Evolutionary conservation across 495 filamentous ascomycete species (phyloP), one percentile per base, ranked within the genome.

Genomic region (Hyaloscypha variabilis): DNA sequence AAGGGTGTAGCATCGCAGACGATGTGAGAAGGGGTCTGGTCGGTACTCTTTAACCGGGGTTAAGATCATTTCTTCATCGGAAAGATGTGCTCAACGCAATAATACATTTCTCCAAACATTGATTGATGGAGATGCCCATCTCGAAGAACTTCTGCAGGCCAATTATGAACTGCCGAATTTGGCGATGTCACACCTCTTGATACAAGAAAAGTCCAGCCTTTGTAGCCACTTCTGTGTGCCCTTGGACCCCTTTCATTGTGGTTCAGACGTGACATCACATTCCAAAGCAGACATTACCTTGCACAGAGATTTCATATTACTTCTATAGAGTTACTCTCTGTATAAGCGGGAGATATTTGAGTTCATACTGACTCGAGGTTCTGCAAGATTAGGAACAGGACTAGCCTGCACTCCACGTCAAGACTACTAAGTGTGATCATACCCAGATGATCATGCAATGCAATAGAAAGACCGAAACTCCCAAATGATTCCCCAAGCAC

Each of bases 381-480:
- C 31, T 8, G 31, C 31, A 34, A 1, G 31, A 34, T 8, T 34
- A 34, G 6, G 6, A 34, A 6, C 31, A 34, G 6, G n/a, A 34
- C 31, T 8, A 34, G 19, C 19, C 19, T 46, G 39, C 39, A 46
- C 31, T 46, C 39, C 39, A 17, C 4, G 6, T 46, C 13, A 6
- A 19, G 39, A 46, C 17, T n/a, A 34, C 39, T 17, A 46, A 46
- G 1, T 46, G 39, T 17, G 10, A 59, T 59, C 56, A 59, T 23
- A 23, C 39, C 30, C 56, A 59, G 19, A 39, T 24, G 31, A 59
- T 42, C 56, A 23, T 59, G 30, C 31, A 11, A 23, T 59, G 30
- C 31, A 11, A 19, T 46, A 19, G 19, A 17, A 8, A 46, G 17
- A 46, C 4, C 39, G 19, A 19, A 17, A 46, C 13, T 46, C 17